phyloP scores from a whole-genome alignment of 1,284 basidiomycete genomes.

The Pisolithus thermaeus region DNA sequence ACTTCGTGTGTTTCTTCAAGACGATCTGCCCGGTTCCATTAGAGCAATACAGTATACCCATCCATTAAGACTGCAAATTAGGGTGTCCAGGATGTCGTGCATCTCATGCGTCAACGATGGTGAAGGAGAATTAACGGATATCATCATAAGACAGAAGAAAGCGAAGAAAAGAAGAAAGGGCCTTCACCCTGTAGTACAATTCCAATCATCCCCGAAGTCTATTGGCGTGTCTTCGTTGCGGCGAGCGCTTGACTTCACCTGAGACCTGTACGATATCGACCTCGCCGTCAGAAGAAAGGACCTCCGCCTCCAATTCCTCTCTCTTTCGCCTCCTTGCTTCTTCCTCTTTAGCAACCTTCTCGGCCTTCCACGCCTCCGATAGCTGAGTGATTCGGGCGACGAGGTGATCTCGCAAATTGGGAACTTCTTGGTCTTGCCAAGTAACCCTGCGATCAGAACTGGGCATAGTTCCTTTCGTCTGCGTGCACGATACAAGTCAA shows the following conservation, averaged over 20 bases:
- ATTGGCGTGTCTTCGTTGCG: conserved; percentile 16
- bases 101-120: background rate
- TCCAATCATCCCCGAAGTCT: conserved; percentile 26
- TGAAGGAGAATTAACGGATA: background rate
- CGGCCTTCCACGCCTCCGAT: conserved; percentile 39
- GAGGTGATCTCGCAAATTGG: conserved; percentile 32
- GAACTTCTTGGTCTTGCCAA: conserved; percentile 43
- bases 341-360: conserved; percentile 30
- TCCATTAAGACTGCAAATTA: conserved; percentile 1
- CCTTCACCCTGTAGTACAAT: too few species aligned
- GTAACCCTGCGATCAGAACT: conserved; percentile 33
- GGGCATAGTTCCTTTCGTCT: conserved; percentile 29
- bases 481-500: conserved; percentile 5
- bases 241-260: background rate
- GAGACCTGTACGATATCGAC: conserved; percentile 35
- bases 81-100: background rate
- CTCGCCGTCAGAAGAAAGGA: conserved; percentile 43
- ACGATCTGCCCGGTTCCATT: background rate
- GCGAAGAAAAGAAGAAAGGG: too few species aligned
- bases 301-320: conserved; percentile 21
- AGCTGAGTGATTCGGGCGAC: conserved; percentile 29
- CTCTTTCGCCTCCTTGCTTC: conserved; percentile 17
- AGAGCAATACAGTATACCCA: conserved; percentile 1
- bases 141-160: too few species aligned
- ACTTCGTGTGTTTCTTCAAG: background rate